Percentiles rank a stretch among this genome's conserved stretches.
Evolutionary conservation across 108 stramenopile genomes (phyloP).

Genomic region (Pseudonitzschia delicatissima): DNA sequence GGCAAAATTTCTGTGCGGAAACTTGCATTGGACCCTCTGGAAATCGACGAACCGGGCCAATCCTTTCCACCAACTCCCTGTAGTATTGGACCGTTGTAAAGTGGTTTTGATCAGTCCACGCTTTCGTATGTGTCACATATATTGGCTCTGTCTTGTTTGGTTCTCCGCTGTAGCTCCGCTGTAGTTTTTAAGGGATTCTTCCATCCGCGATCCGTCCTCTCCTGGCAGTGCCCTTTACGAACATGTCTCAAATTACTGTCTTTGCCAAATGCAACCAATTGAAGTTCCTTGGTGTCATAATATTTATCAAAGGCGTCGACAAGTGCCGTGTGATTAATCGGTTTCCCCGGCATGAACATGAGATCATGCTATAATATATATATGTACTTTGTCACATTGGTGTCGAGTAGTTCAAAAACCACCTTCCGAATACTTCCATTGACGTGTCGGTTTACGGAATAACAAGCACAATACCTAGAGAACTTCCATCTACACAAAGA

Average conservation of each 20-base stretch:
- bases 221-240: background rate
- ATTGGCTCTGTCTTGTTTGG: slow-evolving; percentile 2
- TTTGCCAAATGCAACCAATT: background rate
- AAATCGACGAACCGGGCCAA: background rate
- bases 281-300: background rate
- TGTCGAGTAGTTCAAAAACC: background rate
- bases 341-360: background rate
- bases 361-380: background rate
- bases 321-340: background rate
- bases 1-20: background rate
- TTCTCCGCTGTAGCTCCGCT: background rate
- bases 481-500: too few species aligned
- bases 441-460: slow-evolving; percentile 1
- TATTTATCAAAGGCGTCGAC: background rate
- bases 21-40: background rate
- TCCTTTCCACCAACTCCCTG: background rate
- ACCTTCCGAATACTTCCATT: slow-evolving; percentile 2
- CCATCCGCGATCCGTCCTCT: background rate
- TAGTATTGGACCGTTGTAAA: background rate
- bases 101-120: background rate
- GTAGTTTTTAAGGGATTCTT: background rate
- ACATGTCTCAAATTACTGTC: background rate
- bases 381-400: background rate
- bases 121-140: background rate
- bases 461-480: too few species aligned